Percentiles rank a stretch among this genome's conserved stretches.
phyloP scores from a whole-genome alignment of 371 early-diverging fungal genomes.

The Mucor indicus region DNA sequence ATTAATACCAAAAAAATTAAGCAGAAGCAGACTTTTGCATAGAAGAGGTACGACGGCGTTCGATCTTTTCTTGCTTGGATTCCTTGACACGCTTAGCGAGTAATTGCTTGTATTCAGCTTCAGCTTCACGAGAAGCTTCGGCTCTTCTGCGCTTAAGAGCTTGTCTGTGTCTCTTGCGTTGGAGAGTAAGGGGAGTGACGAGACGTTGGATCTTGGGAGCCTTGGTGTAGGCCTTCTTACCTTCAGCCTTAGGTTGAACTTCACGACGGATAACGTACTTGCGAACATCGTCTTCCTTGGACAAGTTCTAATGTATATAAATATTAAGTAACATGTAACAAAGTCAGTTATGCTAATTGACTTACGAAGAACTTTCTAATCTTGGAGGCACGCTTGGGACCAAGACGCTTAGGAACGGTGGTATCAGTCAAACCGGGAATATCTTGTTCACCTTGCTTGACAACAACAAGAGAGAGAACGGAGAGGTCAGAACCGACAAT shows the following conservation, averaged over 20 bases:
- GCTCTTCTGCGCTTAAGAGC: slow-evolving; percentile 83
- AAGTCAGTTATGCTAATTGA: no score
- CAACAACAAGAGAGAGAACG: slow-evolving; percentile 91
- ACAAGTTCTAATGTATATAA: slow-evolving; percentile 56
- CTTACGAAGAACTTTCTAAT: slow-evolving; percentile 96
- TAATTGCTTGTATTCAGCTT: slow-evolving; percentile 89
- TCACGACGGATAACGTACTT: slow-evolving; percentile 98
- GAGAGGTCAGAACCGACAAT: slow-evolving; percentile 96
- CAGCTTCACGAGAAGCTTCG: slow-evolving; percentile 81
- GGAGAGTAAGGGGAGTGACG: slow-evolving; percentile 91
- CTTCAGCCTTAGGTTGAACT: slow-evolving; percentile 82
- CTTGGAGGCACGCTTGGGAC: slow-evolving; percentile 98
- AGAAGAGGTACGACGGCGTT: slow-evolving; percentile 62
- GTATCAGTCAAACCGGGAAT: slow-evolving; percentile 97
- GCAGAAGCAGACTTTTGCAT: slow-evolving; percentile 55
- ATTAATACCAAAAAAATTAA: no score
- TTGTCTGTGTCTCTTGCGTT: slow-evolving; percentile 85
- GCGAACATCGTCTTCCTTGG: slow-evolving; percentile 97
- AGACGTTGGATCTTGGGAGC: slow-evolving; percentile 96
- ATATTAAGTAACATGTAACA: no score
- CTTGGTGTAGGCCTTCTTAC: slow-evolving; percentile 92
- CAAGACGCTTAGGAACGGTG: slow-evolving; percentile 90
- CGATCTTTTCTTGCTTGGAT: slow-evolving; percentile 53
- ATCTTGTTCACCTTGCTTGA: slow-evolving; percentile 95
- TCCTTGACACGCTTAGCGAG: slow-evolving; percentile 92